Percentiles rank a stretch among this genome's conserved stretches.
phyloP scores from a whole-genome alignment of 2,329 filamentous ascomycete species.

The Talaromyces verruculosus region DNA sequence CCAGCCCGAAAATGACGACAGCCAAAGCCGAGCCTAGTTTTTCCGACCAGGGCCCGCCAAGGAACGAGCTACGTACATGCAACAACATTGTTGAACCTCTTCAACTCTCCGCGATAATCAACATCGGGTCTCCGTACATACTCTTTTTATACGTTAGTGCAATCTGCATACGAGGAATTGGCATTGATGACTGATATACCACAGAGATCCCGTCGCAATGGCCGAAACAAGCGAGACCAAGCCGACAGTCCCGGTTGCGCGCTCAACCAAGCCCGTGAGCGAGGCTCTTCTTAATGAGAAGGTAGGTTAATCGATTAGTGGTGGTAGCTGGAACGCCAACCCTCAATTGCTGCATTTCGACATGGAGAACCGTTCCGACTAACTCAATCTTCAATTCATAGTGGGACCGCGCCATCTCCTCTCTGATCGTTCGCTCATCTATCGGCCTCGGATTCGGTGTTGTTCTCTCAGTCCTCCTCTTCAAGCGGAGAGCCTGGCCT shows the following conservation, averaged over 20 bases:
- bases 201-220: slow-evolving; percentile 46
- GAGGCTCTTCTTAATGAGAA: slow-evolving; percentile 99
- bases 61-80: slow-evolving; percentile 10
- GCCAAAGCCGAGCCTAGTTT: slow-evolving; percentile 30
- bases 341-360: background rate
- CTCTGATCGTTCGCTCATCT: slow-evolving; percentile 92
- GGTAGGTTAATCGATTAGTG: slow-evolving; percentile 55
- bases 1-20: slow-evolving; percentile 15
- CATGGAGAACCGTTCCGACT: background rate
- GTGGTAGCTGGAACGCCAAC: too few relatives aligned
- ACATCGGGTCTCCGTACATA: slow-evolving; percentile 5
- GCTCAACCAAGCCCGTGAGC: slow-evolving; percentile 78
- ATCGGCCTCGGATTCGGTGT: slow-evolving; percentile 96
- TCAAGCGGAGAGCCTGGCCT: slow-evolving; percentile 97
- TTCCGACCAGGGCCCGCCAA: slow-evolving; percentile 35
- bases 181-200: background rate
- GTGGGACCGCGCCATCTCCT: slow-evolving; percentile 99
- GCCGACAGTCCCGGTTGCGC: slow-evolving; percentile 65
- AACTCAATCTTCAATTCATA: slow-evolving; percentile 42
- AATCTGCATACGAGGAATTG: background rate
- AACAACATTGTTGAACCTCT: background rate
- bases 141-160: background rate
- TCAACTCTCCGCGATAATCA: background rate
- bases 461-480: slow-evolving; percentile 96
- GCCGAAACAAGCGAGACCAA: slow-evolving; percentile 56